Percentiles rank a stretch among this genome's conserved stretches.
phyloP scores from a whole-genome alignment of 2,329 filamentous ascomycete species.

The Monosporascus sp. region DNA sequence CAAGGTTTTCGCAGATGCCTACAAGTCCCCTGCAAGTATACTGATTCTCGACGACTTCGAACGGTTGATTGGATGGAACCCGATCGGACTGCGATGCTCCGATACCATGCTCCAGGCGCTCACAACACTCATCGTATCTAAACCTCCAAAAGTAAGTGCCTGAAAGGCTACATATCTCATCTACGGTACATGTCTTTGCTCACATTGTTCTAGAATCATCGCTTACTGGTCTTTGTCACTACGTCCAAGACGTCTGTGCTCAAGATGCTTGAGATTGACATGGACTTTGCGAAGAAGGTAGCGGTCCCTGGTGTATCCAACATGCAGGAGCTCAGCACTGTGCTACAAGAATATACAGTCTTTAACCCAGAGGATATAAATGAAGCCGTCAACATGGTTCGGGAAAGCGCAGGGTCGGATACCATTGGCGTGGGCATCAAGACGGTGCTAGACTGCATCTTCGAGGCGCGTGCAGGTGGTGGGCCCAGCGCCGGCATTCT shows the following conservation, averaged over 20 bases:
- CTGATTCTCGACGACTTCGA: constrained; percentile 92
- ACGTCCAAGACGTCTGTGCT: constrained; percentile 76
- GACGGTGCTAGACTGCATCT: constrained; percentile 29
- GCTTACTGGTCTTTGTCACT: constrained; percentile 83
- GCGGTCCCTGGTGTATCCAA: constrained; percentile 67
- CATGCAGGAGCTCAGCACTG: constrained; percentile 54
- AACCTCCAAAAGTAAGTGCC: constrained; percentile 62
- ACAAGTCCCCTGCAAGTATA: constrained; percentile 84
- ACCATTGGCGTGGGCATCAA: constrained; percentile 79
- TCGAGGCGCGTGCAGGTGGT: no score
- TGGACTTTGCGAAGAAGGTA: constrained; percentile 77
- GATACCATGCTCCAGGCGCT: constrained; percentile 75
- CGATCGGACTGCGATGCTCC: constrained; percentile 83
- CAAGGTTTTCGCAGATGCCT: constrained; percentile 87
- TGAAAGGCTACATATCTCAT: not conserved
- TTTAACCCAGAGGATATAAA: constrained; percentile 50
- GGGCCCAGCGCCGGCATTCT: no score
- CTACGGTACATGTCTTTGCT: constrained; percentile 6
- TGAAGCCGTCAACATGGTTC: constrained; percentile 59
- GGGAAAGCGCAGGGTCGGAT: constrained; percentile 57
- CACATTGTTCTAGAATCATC: constrained; percentile 53
- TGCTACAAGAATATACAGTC: constrained; percentile 63
- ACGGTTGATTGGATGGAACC: constrained; percentile 87
- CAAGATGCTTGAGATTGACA: constrained; percentile 68
- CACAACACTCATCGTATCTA: constrained; percentile 68